Evolutionary conservation across 1,284 basidiomycete genomes (phyloP), one percentile per base, ranked within the genome.

Genomic region (Marasmius oreades): DNA sequence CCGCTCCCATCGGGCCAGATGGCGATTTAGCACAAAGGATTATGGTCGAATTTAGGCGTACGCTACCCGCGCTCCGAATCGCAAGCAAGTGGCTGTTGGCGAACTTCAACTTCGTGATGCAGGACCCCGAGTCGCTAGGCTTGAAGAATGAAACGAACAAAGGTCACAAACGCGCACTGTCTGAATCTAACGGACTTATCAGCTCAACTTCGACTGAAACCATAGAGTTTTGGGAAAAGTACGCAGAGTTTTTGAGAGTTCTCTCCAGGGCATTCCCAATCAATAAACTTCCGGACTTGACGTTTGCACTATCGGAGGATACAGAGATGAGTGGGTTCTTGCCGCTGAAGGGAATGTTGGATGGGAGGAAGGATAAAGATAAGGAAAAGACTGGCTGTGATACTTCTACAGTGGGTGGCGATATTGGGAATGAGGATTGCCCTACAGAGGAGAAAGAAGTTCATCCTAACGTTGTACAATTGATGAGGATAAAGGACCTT

Each of bases 391-490:
- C 36, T 60, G 55, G 37, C 28, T 23, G 39, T 46, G 51, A 31
- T 31, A 8, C 5, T 5, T 18, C 12, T 22, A 10, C 18, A 23
- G 26, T 43, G 23, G 7, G 34, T 39, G 48, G 44, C 18, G 59
- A 55, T 12, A 55, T 43, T 16, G 51, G 39, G 14, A 53, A 50
- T 39, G 62, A 56, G n/a, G 66, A 63, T 34, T 66, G 62, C n/a
- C 62, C 55, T 36, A 63, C 55, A 47, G 58, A 50, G 18, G 60
- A 56, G 51, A 81, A 84, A 55, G 81, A 84, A 55, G 86, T 89
- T 7, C 95, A 97, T 73, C 95, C 95, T 2, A 98, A 97, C 63
- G 94, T 93, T 63, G 93, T 95, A 74, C 92, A 95, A 65, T 75
- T 98, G 50, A 96, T 97, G 93, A 82, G 96, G 57, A 91, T 98